phyloP scores from a whole-genome alignment of 2,329 filamentous ascomycete species.

The Lecanicillium sp. region DNA sequence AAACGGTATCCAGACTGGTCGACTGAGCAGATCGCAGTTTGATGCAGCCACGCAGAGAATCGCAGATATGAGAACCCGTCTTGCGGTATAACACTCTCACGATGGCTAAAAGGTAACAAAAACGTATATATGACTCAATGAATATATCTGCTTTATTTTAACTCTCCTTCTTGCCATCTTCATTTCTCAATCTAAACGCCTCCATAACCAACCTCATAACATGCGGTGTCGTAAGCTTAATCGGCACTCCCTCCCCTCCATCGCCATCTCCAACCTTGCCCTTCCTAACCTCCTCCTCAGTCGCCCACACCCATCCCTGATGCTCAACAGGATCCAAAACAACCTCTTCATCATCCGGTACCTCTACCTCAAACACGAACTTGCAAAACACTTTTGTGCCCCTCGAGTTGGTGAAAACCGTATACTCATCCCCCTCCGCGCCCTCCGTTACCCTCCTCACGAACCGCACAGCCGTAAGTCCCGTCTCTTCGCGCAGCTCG shows the following conservation, averaged over 20 bases:
- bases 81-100: conserved; percentile 3
- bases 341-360: conserved; percentile 18
- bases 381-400: conserved; percentile 21
- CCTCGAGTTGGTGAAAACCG: conserved; percentile 24
- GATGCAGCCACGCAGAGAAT: conserved; percentile 12
- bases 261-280: conserved; percentile 15
- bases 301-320: conserved; percentile 29
- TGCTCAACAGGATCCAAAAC: conserved; percentile 32
- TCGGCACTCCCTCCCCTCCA: conserved; percentile 11
- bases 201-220: conserved; percentile 20
- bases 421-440: conserved; percentile 12
- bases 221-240: conserved; percentile 22
- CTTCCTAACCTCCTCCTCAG: conserved; percentile 25
- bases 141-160: neutral
- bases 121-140: neutral
- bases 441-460: conserved; percentile 21
- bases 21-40: conserved; percentile 10
- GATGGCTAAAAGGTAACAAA: neutral
- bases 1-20: conserved; percentile 5
- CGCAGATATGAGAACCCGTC: conserved; percentile 8
- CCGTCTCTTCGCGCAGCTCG: conserved; percentile 40
- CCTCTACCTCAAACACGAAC: conserved; percentile 29
- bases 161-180: conserved; percentile 4
- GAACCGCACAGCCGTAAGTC: conserved; percentile 24
- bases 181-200: conserved; percentile 20